phyloP scores from a whole-genome alignment of 116 monocot genomes.

The Phalaenopsis hybrid region DNA sequence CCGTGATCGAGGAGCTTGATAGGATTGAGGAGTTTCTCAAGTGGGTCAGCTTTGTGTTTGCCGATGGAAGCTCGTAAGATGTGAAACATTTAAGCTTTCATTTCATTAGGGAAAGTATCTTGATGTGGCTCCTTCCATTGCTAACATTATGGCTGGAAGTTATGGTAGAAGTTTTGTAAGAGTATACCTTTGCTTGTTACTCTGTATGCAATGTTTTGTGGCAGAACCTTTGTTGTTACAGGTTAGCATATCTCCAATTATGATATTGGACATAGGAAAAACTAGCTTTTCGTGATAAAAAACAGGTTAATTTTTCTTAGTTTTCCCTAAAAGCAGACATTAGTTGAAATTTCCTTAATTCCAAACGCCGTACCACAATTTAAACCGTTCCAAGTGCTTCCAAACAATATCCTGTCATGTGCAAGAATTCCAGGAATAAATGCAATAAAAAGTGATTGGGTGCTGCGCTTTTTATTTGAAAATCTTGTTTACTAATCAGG shows the following conservation, averaged over 20 bases:
- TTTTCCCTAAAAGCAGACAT: neutral
- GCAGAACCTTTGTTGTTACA: neutral
- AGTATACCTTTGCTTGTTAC: neutral
- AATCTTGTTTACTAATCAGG: neutral
- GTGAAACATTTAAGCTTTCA: neutral
- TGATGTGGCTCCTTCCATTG: neutral
- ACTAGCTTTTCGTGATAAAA: neutral
- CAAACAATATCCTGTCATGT: neutral
- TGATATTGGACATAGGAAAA: neutral
- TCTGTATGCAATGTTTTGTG: neutral
- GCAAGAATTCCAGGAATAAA: neutral
- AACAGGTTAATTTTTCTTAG: neutral
- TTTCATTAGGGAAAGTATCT: neutral
- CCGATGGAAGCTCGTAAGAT: conserved; percentile 67
- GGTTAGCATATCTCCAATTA: neutral
- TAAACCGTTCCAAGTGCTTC: neutral
- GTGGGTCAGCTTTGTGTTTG: conserved; percentile 78
- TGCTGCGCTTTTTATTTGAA: neutral
- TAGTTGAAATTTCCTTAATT: neutral
- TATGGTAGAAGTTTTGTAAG: neutral
- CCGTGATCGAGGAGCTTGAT: conserved; percentile 80
- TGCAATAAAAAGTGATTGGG: no score
- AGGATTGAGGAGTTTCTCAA: conserved; percentile 75
- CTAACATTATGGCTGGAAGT: neutral
- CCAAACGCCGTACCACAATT: neutral